Base-by-base conservation (phyloP, 2,329 filamentous ascomycete species). In the Pyrenophora graminea region DNA sequence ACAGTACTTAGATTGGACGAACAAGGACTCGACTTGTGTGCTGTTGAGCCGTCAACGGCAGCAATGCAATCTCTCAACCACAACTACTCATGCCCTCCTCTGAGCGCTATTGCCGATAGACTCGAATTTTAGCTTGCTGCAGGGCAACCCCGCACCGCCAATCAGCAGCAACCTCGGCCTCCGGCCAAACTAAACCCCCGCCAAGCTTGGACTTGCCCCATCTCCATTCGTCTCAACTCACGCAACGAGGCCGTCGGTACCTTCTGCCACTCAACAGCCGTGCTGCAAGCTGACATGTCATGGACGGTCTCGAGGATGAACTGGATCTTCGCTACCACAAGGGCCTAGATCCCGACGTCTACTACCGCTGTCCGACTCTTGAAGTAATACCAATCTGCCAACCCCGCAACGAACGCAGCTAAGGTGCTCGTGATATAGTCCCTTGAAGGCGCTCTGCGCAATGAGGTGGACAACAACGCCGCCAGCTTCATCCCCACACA, bases 261-360 rank as follows among this genome's bases (percentile, higher is more conserved):
- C 38, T 39, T 55, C 33, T 36, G 44, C 46, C 39, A 45, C 30
- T 30, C 32, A 36, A 10, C 43, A 44, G 33, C 37, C 25, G 34
- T 41, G 39, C 34, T 19, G 33, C 41, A 39, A 38, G 17, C 15
- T 33, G 18, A 25, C 27, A 21, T 39, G 40, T 42, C 36, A 71
- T 71, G 67, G 60, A 69, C 19, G 56, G 64, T 19, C 62, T 70
- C 32, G 65, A 70, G 30, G 67, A 70, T 42, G 63, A 71, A 25
- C 51, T 70, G 25, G 67, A 68, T 58, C 58, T 72, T 36, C 63
- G 63, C 19, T 64, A 59, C 42, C 67, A 70, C 51, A 63, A 59
- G 9, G 60, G 57, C 13, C 50, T 68, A 12, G 51, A 66, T 31
- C 61, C 68, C 6, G 66, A 72, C 25, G 68, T 69, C 17, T 71